Percentiles rank a stretch among this genome's conserved stretches.
Conservation (phyloP, 257 asterid genomes). For the Rehmannia glutinosa region DNA sequence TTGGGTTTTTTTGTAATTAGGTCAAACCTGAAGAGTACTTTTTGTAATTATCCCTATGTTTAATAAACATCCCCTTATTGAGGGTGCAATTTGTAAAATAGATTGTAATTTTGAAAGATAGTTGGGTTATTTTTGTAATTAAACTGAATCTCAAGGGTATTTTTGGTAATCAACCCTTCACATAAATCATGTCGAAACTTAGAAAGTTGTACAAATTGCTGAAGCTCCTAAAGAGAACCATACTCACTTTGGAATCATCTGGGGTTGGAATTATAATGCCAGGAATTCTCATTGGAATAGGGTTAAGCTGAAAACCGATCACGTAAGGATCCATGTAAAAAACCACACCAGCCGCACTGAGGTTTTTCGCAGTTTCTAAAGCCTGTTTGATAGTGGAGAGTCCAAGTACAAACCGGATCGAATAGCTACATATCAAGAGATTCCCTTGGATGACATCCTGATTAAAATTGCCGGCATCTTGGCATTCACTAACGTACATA, state of each 20-base stretch:
- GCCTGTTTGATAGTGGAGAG: constrained; percentile 88
- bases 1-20: too few relatives aligned
- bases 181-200: background rate
- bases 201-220: constrained; percentile 1
- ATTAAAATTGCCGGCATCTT: constrained; percentile 61
- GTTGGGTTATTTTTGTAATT: too few relatives aligned
- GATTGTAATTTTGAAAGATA: too few relatives aligned
- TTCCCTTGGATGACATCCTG: constrained; percentile 69
- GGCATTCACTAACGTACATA: constrained; percentile 91
- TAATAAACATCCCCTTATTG: too few relatives aligned
- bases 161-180: too few relatives aligned
- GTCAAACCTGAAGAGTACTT: too few relatives aligned
- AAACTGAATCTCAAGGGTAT: too few relatives aligned
- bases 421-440: constrained; percentile 91
- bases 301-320: constrained; percentile 88
- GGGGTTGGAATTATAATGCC: constrained; percentile 87
- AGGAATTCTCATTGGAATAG: constrained; percentile 78
- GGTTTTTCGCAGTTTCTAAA: constrained; percentile 71
- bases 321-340: constrained; percentile 97
- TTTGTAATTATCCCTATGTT: too few relatives aligned
- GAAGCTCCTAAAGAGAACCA: constrained; percentile 6
- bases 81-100: too few relatives aligned
- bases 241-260: constrained; percentile 78
- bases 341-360: constrained; percentile 88
- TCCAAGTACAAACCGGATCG: constrained; percentile 95